These are phyloP conservation scores for Zymoseptoria crescenta DNA, from an alignment of 2,329 filamentous ascomycete genomes.

Conservation along the genomic window DNA sequence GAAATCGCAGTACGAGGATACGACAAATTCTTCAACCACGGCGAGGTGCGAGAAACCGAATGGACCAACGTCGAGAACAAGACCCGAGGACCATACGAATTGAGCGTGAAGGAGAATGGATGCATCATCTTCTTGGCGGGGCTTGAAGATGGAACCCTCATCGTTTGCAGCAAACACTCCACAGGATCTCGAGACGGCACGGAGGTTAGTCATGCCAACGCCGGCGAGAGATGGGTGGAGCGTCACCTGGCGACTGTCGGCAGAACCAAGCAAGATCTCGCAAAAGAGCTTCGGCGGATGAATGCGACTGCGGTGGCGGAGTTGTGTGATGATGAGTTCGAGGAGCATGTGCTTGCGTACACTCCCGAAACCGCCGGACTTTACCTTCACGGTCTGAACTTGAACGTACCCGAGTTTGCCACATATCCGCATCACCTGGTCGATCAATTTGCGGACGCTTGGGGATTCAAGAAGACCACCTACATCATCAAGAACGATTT, in stretches of 20 bases:
- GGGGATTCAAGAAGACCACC: constrained; percentile 89
- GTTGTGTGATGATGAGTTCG: constrained; percentile 90
- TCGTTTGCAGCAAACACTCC: constrained; percentile 99
- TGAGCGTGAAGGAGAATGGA: constrained; percentile 98
- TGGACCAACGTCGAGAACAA: constrained; percentile 71
- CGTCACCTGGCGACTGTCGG: constrained; percentile 69
- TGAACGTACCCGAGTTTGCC: constrained; percentile 85
- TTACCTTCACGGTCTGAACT: constrained; percentile 92
- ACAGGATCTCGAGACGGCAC: constrained; percentile 70
- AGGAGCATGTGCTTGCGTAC: constrained; percentile 94
- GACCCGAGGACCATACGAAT: constrained; percentile 82
- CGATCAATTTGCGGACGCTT: constrained; percentile 79
- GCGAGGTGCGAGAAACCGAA: constrained; percentile 70
- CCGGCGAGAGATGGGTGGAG: constrained; percentile 75
- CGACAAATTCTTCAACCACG: constrained; percentile 97
- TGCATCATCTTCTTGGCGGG: constrained; percentile 98
- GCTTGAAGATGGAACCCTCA: constrained; percentile 75
- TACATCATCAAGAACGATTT: constrained; percentile 71
- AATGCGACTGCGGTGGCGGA: constrained; percentile 95
- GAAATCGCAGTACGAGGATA: constrained; percentile 88
- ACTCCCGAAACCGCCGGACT: constrained; percentile 74
- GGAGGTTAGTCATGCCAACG: constrained; percentile 71
- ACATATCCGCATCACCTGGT: constrained; percentile 80
- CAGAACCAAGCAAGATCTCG: constrained; percentile 70
- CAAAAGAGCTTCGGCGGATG: constrained; percentile 63